Base-by-base conservation (phyloP, 2,329 filamentous ascomycete genomes). In the Geosmithia putterillii region DNA sequence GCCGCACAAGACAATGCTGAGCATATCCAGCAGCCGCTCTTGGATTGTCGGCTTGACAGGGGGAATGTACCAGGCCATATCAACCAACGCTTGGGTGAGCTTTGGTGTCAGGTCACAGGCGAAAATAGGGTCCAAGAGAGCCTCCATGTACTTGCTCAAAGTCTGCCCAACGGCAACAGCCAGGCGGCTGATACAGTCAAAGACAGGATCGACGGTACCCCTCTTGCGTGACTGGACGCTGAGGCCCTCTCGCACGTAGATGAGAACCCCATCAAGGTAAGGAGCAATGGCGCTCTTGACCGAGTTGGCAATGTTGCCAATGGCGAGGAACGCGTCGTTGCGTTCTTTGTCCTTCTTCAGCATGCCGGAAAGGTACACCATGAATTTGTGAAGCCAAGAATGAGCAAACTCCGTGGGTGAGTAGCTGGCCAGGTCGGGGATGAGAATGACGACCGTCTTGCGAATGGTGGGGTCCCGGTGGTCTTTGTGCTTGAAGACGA, bases 51-150 rank as follows among this genome's bases (percentile, higher is more conserved):
- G 76, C 57, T 94, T 92, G 45, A 95, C 87, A 0, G 94, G 88
- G 1, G 90, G 92, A 40, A 98, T 95, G 58, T 98, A 96, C 57
- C 96, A 94, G 22, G 92, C 92, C 86, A 98, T 95, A 56, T 98
- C 94, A 19, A 96, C 89, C 43, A 98, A 70, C 3, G 94, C 94
- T 58, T 96, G 89, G 0, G 90, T 95, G 20, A 98, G 74, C 51
- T 94, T 92, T 45, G 90, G 85, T 34, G 88, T 95, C 42, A 98
- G 71, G 41, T 94, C 92, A 58, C 92, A 98, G 15, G 87, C 89
- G 62, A 98, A 98, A 46, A 98, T 95, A 10, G 94, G 89, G 52
- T 95, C 90, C 9, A 98, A 74, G 22, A 98, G 69, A 12, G 89
- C 86, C 58, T 95, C 89, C 80, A 98, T 95, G 58, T 96, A 95